A percentile compares a stretch with the other conserved stretches of the same genome.
Conservation (phyloP, 2,329 filamentous ascomycete genomes). For the Chaetomium sp. region DNA sequence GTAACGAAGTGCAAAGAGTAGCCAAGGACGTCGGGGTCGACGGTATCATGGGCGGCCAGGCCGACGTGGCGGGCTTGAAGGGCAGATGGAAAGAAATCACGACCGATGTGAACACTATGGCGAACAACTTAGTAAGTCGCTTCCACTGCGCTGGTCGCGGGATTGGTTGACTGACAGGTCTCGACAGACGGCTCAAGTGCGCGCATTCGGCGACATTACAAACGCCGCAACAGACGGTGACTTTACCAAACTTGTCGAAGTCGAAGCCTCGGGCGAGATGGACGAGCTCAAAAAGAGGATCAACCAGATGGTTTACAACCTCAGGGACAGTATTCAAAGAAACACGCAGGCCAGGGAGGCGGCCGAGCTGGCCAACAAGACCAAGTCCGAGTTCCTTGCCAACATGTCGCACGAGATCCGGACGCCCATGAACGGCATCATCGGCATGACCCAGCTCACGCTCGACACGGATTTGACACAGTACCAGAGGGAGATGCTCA, state of each 20-base stretch:
- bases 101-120: conserved; percentile 94
- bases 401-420: conserved; percentile 99
- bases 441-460: conserved; percentile 96
- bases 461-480: conserved; percentile 92
- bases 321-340: conserved; percentile 93
- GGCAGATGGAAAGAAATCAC: conserved; percentile 99
- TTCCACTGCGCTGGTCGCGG: background rate
- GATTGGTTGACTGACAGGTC: conserved; percentile 38
- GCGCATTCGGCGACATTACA: conserved; percentile 98
- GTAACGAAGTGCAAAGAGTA: conserved; percentile 91
- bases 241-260: conserved; percentile 94
- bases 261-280: conserved; percentile 98
- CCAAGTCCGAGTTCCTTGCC: conserved; percentile 96
- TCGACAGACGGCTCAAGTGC: conserved; percentile 86
- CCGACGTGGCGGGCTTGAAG: conserved; percentile 88
- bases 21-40: conserved; percentile 96
- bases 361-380: conserved; percentile 94
- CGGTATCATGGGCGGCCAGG: conserved; percentile 97
- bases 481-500: conserved; percentile 97
- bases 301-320: conserved; percentile 97
- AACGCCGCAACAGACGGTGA: conserved; percentile 95
- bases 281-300: conserved; percentile 98
- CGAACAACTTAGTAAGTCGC: conserved; percentile 60
- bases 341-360: conserved; percentile 96
- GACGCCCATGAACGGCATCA: conserved; percentile 97